Evolutionary conservation across 2,329 filamentous ascomycete genomes (phyloP).

Genomic region (Calonectria pauciramosa): DNA sequence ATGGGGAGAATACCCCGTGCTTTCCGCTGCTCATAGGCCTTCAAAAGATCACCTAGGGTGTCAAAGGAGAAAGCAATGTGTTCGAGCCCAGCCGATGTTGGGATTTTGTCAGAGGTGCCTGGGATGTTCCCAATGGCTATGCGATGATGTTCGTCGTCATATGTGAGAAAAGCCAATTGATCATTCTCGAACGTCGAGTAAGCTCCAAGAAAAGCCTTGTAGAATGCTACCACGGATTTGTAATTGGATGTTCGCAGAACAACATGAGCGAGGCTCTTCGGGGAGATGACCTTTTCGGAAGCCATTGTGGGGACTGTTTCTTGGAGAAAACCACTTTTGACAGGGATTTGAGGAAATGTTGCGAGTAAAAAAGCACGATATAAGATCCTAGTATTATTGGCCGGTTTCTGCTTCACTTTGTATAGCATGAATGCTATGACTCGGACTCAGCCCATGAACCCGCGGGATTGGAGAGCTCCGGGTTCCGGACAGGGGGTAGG

Average conservation of each 20-base stretch:
- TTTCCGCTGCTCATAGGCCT: conserved; percentile 1
- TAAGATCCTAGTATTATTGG: not conserved
- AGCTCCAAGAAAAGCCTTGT: conserved; percentile 11
- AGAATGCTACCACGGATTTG: conserved; percentile 9
- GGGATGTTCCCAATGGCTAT: conserved; percentile 8
- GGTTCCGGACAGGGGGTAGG: not conserved
- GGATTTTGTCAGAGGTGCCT: not conserved
- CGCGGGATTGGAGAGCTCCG: not conserved
- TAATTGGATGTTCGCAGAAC: conserved; percentile 12
- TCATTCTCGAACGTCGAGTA: conserved; percentile 2
- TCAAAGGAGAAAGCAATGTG: conserved; percentile 13
- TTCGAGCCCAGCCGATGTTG: not conserved
- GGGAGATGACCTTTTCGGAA: conserved; percentile 1
- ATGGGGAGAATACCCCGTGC: conserved; percentile 8
- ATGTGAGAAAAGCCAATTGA: conserved; percentile 1
- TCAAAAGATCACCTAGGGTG: not conserved
- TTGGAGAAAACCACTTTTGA: not conserved
- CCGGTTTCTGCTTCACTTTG: not conserved
- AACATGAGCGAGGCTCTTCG: conserved; percentile 1
- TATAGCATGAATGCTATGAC: no score
- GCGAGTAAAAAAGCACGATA: not conserved
- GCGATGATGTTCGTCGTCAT: conserved; percentile 16
- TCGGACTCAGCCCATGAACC: not conserved
- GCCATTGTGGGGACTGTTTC: not conserved
- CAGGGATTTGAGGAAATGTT: not conserved